Percentiles rank a stretch among this genome's conserved stretches.
These are phyloP conservation scores for Pholiota conissans DNA, from an alignment of 768 basidiomycete species.

Conservation along the genomic window DNA sequence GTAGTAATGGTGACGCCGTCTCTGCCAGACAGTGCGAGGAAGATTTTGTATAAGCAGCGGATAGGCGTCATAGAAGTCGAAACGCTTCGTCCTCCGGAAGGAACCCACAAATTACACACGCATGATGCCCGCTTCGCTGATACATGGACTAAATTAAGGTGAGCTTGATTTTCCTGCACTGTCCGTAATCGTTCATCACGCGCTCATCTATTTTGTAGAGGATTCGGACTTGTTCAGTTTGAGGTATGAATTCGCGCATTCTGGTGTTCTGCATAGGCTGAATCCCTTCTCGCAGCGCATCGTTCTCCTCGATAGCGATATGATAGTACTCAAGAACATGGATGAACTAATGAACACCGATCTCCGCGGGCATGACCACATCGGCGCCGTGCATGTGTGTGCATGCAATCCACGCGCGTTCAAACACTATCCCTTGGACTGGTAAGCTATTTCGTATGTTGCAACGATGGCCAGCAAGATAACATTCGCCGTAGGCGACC, in stretches of 20 bases:
- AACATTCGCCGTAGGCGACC: slow-evolving; percentile 63
- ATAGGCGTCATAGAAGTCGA: slow-evolving; percentile 62
- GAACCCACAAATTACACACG: slow-evolving; percentile 40
- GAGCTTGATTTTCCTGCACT: slow-evolving; percentile 4
- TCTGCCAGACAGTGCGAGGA: slow-evolving; percentile 50
- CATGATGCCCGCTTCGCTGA: slow-evolving; percentile 60
- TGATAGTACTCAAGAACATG: slow-evolving; percentile 83
- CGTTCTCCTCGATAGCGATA: slow-evolving; percentile 87
- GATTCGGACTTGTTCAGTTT: slow-evolving; percentile 67
- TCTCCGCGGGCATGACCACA: slow-evolving; percentile 59
- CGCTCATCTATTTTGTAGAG: slow-evolving; percentile 27
- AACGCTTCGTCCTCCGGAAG: slow-evolving; percentile 49
- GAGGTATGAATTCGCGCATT: slow-evolving; percentile 37
- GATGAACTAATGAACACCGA: slow-evolving; percentile 67
- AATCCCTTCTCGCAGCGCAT: slow-evolving; percentile 50
- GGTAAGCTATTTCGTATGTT: slow-evolving; percentile 44
- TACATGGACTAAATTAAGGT: slow-evolving; percentile 74
- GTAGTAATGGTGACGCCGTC: slow-evolving; percentile 73
- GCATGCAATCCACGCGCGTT: slow-evolving; percentile 91
- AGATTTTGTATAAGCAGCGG: slow-evolving; percentile 49
- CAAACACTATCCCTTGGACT: slow-evolving; percentile 85
- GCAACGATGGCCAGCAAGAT: slow-evolving; percentile 6
- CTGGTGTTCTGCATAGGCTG: neutral
- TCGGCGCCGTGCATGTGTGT: slow-evolving; percentile 89
- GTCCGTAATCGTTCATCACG: neutral